Evolutionary conservation across 2,329 filamentous ascomycete genomes (phyloP), one percentile per base, ranked within the genome.

Genomic region (Cordyceps cateniannulata): DNA sequence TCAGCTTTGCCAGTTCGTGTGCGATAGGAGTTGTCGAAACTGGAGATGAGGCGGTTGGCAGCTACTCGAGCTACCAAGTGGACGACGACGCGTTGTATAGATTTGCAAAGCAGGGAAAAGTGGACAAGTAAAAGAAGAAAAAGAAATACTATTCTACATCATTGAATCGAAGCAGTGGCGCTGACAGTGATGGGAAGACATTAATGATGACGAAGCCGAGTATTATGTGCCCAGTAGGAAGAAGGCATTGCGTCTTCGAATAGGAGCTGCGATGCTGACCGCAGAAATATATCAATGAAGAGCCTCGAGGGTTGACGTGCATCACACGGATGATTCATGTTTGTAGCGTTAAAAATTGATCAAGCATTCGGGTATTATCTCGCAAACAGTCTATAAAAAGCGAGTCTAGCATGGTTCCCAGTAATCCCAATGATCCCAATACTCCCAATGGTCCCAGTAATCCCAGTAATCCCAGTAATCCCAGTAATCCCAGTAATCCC

Each of bases 41-140:
- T 47, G 49, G 56, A 35, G 40, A 58, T 3, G 40, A 52, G 20
- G 20, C 27, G n/a, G 48, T 38, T n/a, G 57, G 27, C 40, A 53
- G 40, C 57, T 52, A 40, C 49, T 47, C 24, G 38, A 45, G 22
- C 48, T 16, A 59, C n/a, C 16, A 52, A 8, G 25, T 44, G 18
- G 32, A 25, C 35, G 27, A 49, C 45, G 51, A 51, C 16, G 52
- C 52, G 52, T 45, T 60, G 52, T 62, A 62, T 62, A 62, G 60
- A 62, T 58, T 58, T 62, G 54, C 53, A 20, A 40, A 58, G 42
- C 47, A 62, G 20, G 32, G 44, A 57, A 48, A 38, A 47, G 22
- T 25, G 22, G 53, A 47, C 29, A 52, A 67, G 61, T 66, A 65
- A 67, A 65, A 66, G 58, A 65, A 64, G 65, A 56, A 65, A 64